phyloP scores from a whole-genome alignment of 1,284 basidiomycete species.

The Lignosus rhinocerotis region DNA sequence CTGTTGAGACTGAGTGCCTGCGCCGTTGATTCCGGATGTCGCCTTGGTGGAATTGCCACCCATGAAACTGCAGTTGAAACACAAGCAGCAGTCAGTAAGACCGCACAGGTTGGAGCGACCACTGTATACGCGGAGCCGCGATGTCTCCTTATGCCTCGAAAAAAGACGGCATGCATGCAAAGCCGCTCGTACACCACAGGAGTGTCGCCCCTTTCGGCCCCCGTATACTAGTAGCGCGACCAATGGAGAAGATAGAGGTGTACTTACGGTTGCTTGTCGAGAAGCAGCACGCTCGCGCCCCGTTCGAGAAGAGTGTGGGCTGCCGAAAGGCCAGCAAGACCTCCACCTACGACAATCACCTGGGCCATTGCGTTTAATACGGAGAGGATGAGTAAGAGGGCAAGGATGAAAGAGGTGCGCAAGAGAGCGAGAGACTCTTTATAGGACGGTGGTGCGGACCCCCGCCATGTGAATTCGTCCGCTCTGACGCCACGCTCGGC shows the following conservation, averaged over 20 bases:
- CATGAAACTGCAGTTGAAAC: conserved; percentile 65
- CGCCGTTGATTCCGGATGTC: conserved; percentile 92
- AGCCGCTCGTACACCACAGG: too few species aligned
- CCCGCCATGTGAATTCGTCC: not conserved
- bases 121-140: not conserved
- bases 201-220: too few species aligned
- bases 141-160: not conserved
- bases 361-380: conserved; percentile 52
- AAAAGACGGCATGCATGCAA: too few species aligned
- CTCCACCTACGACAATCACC: conserved; percentile 92
- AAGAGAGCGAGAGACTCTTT: not conserved
- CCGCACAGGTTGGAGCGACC: too few species aligned
- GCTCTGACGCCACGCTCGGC: not conserved
- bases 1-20: conserved; percentile 83
- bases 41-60: conserved; percentile 96
- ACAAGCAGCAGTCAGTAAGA: not conserved
- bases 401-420: conserved; percentile 13
- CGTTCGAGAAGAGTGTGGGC: conserved; percentile 96
- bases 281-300: conserved; percentile 88
- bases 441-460: not conserved
- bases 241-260: not conserved
- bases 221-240: too few species aligned
- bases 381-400: conserved; percentile 19
- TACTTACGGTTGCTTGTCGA: conserved; percentile 82
- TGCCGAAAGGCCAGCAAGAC: conserved; percentile 91